Evolutionary conservation across 2,329 filamentous ascomycete genomes (phyloP).

Genomic region (Aspergillus calidoustus): DNA sequence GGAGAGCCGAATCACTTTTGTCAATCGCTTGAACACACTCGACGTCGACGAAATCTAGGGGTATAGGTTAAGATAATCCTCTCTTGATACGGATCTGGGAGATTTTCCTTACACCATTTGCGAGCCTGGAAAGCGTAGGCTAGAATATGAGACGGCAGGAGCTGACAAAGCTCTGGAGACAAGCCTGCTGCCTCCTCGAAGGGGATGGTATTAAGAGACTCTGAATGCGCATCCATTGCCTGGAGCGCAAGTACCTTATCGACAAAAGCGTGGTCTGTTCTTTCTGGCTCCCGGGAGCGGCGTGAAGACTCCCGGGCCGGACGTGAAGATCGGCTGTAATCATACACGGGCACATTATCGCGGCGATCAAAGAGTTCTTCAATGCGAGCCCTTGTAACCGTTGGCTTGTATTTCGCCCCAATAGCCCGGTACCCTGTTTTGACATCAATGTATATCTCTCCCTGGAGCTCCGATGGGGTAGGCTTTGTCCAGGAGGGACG

Average conservation of each 20-base stretch:
- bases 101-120: neutral
- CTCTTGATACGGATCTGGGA: neutral
- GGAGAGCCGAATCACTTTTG: neutral
- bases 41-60: neutral
- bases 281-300: neutral
- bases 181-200: neutral
- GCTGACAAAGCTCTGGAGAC: neutral
- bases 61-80: neutral
- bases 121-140: neutral
- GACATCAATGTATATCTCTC: neutral
- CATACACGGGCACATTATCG: neutral
- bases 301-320: neutral
- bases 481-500: neutral
- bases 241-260: neutral
- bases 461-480: neutral
- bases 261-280: neutral
- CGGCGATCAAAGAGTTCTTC: neutral
- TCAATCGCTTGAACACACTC: neutral
- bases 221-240: neutral
- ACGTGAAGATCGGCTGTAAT: neutral
- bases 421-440: neutral
- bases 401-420: neutral
- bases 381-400: neutral
- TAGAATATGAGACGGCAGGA: neutral
- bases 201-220: neutral